phyloP scores from a whole-genome alignment of 345 rosid genomes.

The Brassica juncea region DNA sequence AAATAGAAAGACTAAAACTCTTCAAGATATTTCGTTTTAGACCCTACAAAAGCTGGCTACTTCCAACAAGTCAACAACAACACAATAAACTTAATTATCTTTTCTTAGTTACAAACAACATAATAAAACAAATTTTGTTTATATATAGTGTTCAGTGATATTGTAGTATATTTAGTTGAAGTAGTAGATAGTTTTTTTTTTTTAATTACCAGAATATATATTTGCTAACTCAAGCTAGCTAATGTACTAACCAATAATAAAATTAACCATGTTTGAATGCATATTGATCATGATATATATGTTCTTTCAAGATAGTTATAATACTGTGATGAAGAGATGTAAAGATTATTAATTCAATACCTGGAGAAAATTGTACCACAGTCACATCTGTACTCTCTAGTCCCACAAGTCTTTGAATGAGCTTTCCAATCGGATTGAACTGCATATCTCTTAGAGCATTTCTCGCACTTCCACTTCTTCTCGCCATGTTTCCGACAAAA shows the following conservation, averaged over 20 bases:
- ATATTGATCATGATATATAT: not conserved
- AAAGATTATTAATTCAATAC: conserved; percentile 37
- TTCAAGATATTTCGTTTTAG: not conserved
- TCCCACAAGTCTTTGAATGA: conserved; percentile 95
- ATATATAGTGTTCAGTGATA: conserved; percentile 7
- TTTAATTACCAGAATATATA: not conserved
- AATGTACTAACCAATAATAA: not conserved
- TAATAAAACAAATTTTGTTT: not conserved
- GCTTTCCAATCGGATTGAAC: conserved; percentile 99
- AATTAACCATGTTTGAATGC: not conserved
- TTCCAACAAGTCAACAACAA: conserved; percentile 18
- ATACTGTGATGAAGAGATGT: not conserved
- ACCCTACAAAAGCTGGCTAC: conserved; percentile 28
- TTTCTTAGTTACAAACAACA: not conserved
- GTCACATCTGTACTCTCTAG: conserved; percentile 92
- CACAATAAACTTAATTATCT: not conserved
- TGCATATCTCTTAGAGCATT: conserved; percentile 91
- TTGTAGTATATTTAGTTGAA: not conserved
- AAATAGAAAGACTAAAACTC: not conserved
- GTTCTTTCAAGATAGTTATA: not conserved
- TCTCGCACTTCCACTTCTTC: conserved; percentile 97
- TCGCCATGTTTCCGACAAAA: conserved; percentile 95
- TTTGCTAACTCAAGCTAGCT: not conserved
- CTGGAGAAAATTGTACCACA: conserved; percentile 93
- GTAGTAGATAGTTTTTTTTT: not conserved